A percentile compares a stretch with the other conserved stretches of the same genome.
Conservation (phyloP, 164 flowering plant species). For the Vitis labrusca region DNA sequence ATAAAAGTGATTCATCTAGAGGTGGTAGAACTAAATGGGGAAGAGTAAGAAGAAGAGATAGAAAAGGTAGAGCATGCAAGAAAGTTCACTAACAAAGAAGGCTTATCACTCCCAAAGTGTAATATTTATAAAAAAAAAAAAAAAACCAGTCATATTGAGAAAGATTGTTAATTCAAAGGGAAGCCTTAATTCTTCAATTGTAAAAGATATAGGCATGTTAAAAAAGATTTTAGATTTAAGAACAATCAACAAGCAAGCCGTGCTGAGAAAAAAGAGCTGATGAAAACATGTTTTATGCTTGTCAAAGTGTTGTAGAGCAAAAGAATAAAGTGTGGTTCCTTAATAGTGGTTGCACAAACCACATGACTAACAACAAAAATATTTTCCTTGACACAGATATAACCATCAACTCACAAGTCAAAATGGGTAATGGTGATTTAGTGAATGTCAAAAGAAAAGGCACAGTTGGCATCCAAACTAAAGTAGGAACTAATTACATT, state of each 20-base stretch:
- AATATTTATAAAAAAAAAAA: too few species aligned
- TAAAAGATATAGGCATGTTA: background rate
- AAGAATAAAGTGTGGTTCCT: background rate
- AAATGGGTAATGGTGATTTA: too few species aligned
- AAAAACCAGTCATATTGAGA: background rate
- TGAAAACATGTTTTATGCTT: background rate
- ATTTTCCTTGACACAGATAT: background rate
- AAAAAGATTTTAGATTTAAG: background rate
- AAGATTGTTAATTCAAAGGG: background rate
- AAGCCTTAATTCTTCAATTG: background rate
- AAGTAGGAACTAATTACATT: background rate
- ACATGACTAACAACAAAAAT: background rate
- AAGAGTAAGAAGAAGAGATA: background rate
- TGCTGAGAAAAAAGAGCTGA: background rate
- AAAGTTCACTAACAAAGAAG: too few species aligned
- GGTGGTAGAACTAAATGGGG: background rate
- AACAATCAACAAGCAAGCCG: background rate
- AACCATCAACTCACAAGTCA: background rate
- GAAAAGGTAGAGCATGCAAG: background rate
- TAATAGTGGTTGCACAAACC: conserved; percentile 1
- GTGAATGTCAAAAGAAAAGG: too few species aligned
- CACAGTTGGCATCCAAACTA: background rate
- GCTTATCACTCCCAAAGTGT: background rate
- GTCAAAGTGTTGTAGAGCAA: background rate
- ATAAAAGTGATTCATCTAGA: background rate